phyloP scores from a whole-genome alignment of 176 grass and related monocot species.

The Themeda triandra region DNA sequence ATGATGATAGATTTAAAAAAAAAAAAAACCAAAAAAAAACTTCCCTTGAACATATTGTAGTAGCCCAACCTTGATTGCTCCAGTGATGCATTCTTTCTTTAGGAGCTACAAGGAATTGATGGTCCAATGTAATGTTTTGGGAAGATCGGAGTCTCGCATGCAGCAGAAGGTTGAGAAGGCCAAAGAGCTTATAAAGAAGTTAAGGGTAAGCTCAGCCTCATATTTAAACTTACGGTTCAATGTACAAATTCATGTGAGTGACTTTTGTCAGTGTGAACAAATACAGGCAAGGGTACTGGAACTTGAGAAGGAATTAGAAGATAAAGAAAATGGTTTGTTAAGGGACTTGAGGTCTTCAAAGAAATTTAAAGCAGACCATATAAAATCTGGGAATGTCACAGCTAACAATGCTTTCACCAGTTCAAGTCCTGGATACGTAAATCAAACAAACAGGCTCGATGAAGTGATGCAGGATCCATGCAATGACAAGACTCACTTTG shows the following conservation, averaged over 20 bases:
- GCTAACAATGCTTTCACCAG: background rate
- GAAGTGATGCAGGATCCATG: slow-evolving; percentile 17
- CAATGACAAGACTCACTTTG: background rate
- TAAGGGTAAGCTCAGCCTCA: slow-evolving; percentile 39
- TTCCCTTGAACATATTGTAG: background rate
- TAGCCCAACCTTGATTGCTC: background rate
- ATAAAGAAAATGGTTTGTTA: slow-evolving; percentile 72
- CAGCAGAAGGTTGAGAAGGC: slow-evolving; percentile 72
- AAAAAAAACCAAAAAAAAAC: background rate
- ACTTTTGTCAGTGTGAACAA: slow-evolving; percentile 7
- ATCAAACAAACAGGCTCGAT: slow-evolving; percentile 17
- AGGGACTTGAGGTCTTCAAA: slow-evolving; percentile 76
- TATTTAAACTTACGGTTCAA: background rate
- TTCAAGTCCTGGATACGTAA: slow-evolving; percentile 10
- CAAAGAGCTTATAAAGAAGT: slow-evolving; percentile 74
- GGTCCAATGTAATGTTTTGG: slow-evolving; percentile 80
- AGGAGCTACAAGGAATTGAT: slow-evolving; percentile 95
- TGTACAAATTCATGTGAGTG: slow-evolving; percentile 9
- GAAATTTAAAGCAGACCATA: slow-evolving; percentile 59
- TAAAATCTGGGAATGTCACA: slow-evolving; percentile 20
- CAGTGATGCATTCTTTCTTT: slow-evolving; percentile 21
- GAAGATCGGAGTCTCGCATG: slow-evolving; percentile 66
- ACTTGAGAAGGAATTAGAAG: slow-evolving; percentile 70
- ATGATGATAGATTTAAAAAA: background rate
- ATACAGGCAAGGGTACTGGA: slow-evolving; percentile 57